Percentiles rank a stretch among this genome's conserved stretches.
These are phyloP conservation scores for Tolypocladium tropicale DNA, from an alignment of 2,329 filamentous ascomycete genomes.

Conservation along the genomic window DNA sequence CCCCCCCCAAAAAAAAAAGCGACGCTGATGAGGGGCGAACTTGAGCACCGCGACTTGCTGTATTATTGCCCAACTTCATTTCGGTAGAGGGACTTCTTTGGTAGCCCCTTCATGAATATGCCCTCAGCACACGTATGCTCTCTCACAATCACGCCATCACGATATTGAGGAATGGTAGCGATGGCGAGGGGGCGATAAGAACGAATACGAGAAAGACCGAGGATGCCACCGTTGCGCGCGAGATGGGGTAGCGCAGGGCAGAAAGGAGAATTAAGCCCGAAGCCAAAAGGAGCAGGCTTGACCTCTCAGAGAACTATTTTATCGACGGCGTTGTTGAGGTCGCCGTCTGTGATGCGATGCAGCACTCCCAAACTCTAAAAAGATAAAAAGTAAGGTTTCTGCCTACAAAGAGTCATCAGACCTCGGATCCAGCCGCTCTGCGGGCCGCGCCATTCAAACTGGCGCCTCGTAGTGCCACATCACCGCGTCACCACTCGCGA, in stretches of 20 bases:
- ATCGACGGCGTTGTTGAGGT: constrained; percentile 50
- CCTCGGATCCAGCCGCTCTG: neutral
- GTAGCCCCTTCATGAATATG: neutral
- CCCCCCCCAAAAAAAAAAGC: no score
- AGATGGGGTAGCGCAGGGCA: neutral
- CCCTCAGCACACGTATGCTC: neutral
- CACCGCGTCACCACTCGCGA: constrained; percentile 56
- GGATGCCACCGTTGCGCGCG: no score
- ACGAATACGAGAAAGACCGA: no score
- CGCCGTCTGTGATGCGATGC: constrained; percentile 30
- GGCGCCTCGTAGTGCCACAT: neutral
- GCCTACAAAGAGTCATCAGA: neutral
- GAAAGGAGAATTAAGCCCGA: neutral
- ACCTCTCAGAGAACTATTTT: constrained; percentile 19
- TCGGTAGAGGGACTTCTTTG: no score
- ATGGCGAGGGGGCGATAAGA: neutral
- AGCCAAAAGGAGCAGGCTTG: neutral
- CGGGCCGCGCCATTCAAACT: neutral
- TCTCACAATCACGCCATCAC: neutral
- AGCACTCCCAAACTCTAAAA: neutral
- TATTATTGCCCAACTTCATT: no score
- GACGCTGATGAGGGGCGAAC: no score
- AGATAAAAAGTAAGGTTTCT: neutral
- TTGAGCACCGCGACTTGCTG: no score
- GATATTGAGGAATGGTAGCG: neutral